Conservation (phyloP, 352 stramenopile genomes). For the Phytophthora tentaculata region DNA sequence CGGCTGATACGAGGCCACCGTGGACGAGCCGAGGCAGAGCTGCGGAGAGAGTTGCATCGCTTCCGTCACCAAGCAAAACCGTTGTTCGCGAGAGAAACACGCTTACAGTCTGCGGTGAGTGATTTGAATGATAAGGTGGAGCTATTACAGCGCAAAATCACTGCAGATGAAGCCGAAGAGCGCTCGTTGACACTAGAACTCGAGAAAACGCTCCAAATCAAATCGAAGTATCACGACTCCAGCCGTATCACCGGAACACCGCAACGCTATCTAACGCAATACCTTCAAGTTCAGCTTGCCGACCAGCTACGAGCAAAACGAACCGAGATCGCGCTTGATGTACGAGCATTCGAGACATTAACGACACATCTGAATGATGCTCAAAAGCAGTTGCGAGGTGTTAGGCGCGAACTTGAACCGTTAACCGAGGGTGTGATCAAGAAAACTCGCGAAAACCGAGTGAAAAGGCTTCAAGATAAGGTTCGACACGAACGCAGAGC, state of each 20-base stretch:
- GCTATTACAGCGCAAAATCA: slow-evolving; percentile 43
- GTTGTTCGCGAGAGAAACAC: slow-evolving; percentile 65
- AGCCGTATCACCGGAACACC: slow-evolving; percentile 86
- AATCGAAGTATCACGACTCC: slow-evolving; percentile 88
- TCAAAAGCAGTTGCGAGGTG: slow-evolving; percentile 72
- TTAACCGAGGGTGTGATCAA: slow-evolving; percentile 80
- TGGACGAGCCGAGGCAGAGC: slow-evolving; percentile 67
- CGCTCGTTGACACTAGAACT: slow-evolving; percentile 65
- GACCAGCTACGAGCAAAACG: slow-evolving; percentile 83
- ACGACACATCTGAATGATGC: slow-evolving; percentile 65
- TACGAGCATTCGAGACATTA: slow-evolving; percentile 58
- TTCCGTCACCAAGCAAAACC: slow-evolving; percentile 79
- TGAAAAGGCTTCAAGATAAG: slow-evolving; percentile 68
- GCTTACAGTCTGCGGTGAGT: slow-evolving; percentile 45
- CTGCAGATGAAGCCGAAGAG: slow-evolving; percentile 62
- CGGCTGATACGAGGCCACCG: slow-evolving; percentile 82
- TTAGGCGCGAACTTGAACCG: slow-evolving; percentile 84
- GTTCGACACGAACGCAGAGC: slow-evolving; percentile 70
- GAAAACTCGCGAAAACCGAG: slow-evolving; percentile 79
- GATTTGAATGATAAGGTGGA: slow-evolving; percentile 64
- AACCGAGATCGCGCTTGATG: slow-evolving; percentile 66
- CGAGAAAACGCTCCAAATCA: slow-evolving; percentile 85
- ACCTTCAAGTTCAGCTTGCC: slow-evolving; percentile 90
- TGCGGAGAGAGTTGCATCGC: slow-evolving; percentile 73
- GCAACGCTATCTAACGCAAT: slow-evolving; percentile 94